phyloP scores from a whole-genome alignment of 2,329 filamentous ascomycete species.

The Elsinoe australis region DNA sequence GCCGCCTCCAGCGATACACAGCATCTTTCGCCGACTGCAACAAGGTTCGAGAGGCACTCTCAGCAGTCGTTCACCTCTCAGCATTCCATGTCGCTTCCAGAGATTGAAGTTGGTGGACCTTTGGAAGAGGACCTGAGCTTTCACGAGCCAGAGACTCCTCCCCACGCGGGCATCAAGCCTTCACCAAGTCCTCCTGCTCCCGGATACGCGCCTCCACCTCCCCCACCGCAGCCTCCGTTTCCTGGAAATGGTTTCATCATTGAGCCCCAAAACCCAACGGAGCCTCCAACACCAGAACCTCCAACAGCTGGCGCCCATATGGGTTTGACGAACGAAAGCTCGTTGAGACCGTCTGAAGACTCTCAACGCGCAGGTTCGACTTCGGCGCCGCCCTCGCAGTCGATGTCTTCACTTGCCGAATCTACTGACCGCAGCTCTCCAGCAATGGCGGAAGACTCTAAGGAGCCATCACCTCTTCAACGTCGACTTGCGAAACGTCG shows the following conservation, averaged over 20 bases:
- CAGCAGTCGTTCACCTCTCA: conserved; percentile 14
- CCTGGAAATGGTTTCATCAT: conserved; percentile 3
- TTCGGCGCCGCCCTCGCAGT: conserved; percentile 24
- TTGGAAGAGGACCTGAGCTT: neutral
- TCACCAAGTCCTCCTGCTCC: conserved; percentile 19
- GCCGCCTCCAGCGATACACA: neutral
- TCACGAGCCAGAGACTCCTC: neutral
- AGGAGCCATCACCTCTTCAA: conserved; percentile 24
- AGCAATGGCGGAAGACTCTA: conserved; percentile 36
- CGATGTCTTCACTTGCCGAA: conserved; percentile 28
- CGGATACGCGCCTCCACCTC: conserved; percentile 32
- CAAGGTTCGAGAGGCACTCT: conserved; percentile 6
- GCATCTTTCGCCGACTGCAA: conserved; percentile 5
- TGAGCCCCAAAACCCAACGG: conserved; percentile 3
- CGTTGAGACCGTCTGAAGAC: conserved; percentile 19
- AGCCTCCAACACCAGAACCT: conserved; percentile 12
- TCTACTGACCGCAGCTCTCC: conserved; percentile 22
- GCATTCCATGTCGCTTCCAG: conserved; percentile 13
- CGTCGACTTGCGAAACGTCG: conserved; percentile 72
- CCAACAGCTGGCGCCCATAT: conserved; percentile 19
- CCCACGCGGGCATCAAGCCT: conserved; percentile 4
- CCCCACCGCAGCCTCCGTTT: conserved; percentile 20
- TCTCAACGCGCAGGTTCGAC: conserved; percentile 19
- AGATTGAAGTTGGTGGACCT: conserved; percentile 12
- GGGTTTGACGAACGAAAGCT: neutral